A percentile compares a stretch with the other conserved stretches of the same genome.
phyloP scores from a whole-genome alignment of 805 yeast genomes.

The Candida loeiensis region DNA sequence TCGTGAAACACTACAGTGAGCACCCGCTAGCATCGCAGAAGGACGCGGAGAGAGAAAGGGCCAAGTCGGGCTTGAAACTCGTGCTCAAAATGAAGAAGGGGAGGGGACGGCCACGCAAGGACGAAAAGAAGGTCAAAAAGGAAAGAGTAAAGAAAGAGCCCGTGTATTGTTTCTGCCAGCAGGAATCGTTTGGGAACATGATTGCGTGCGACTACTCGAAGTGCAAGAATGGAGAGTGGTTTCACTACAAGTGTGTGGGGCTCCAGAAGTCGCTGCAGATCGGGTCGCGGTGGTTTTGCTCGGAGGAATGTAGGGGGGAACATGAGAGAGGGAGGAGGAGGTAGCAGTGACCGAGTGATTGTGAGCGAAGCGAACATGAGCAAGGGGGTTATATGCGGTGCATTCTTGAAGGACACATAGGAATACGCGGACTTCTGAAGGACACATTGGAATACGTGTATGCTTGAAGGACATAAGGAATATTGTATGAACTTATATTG shows the following conservation, averaged over 20 bases:
- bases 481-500: no score
- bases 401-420: no score
- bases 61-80: slow-evolving; percentile 13
- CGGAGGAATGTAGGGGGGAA: slow-evolving; percentile 26
- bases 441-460: no score
- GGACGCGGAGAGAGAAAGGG: slow-evolving; percentile 34
- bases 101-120: not conserved
- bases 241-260: slow-evolving; percentile 45
- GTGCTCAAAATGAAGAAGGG: slow-evolving; percentile 12
- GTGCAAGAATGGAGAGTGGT: slow-evolving; percentile 46
- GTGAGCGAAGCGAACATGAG: not conserved
- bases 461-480: no score
- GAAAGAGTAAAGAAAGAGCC: not conserved
- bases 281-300: slow-evolving; percentile 40
- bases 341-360: not conserved
- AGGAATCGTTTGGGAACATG: slow-evolving; percentile 29
- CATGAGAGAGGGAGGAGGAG: slow-evolving; percentile 3
- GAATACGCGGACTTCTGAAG: no score
- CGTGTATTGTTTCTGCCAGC: slow-evolving; percentile 24
- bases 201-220: slow-evolving; percentile 28
- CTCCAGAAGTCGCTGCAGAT: slow-evolving; percentile 33
- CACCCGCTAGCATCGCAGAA: slow-evolving; percentile 36
- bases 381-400: no score
- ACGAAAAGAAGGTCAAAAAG: slow-evolving; percentile 2
- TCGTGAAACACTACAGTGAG: slow-evolving; percentile 31